Percentiles rank a stretch among this genome's conserved stretches.
These are phyloP conservation scores for Talaromyces atroroseus DNA, from an alignment of 2,329 filamentous ascomycete species.

Conservation along the genomic window DNA sequence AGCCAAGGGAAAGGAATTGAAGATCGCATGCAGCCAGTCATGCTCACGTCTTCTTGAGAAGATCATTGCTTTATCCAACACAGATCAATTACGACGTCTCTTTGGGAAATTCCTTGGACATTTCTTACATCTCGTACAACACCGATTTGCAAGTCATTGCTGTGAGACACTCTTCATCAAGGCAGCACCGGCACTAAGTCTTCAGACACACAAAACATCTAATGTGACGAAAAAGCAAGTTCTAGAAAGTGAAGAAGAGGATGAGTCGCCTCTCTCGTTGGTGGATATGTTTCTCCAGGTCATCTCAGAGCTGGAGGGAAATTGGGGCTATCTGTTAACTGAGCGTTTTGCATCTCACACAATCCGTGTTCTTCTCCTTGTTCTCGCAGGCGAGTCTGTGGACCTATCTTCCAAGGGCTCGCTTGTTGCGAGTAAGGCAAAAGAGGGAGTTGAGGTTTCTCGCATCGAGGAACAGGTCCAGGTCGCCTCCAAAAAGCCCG, in stretches of 20 bases:
- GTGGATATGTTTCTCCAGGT: constrained; percentile 79
- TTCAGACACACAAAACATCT: constrained; percentile 56
- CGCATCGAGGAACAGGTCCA: constrained; percentile 47
- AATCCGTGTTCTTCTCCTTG: constrained; percentile 75
- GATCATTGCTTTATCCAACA: constrained; percentile 73
- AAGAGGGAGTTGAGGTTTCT: constrained; percentile 70
- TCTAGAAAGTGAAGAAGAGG: constrained; percentile 40
- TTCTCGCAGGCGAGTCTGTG: constrained; percentile 77
- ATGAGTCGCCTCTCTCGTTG: constrained; percentile 58
- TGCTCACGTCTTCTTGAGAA: constrained; percentile 91
- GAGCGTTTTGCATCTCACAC: constrained; percentile 88
- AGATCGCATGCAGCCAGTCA: constrained; percentile 91
- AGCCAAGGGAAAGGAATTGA: constrained; percentile 86
- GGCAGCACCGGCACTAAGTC: constrained; percentile 70
- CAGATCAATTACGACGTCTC: constrained; percentile 74
- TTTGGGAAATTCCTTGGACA: constrained; percentile 82
- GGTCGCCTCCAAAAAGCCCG: constrained; percentile 38
- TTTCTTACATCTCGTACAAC: constrained; percentile 83
- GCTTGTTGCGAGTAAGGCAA: constrained; percentile 85
- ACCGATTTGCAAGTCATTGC: constrained; percentile 95
- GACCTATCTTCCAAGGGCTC: constrained; percentile 64
- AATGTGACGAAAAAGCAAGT: constrained; percentile 30
- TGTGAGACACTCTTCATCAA: constrained; percentile 88
- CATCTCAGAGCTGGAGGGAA: constrained; percentile 80
- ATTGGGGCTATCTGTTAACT: constrained; percentile 76